Evolutionary conservation across 352 stramenopile genomes (phyloP), one percentile per base, ranked within the genome.

Genomic region (Phytophthora fragariae): DNA sequence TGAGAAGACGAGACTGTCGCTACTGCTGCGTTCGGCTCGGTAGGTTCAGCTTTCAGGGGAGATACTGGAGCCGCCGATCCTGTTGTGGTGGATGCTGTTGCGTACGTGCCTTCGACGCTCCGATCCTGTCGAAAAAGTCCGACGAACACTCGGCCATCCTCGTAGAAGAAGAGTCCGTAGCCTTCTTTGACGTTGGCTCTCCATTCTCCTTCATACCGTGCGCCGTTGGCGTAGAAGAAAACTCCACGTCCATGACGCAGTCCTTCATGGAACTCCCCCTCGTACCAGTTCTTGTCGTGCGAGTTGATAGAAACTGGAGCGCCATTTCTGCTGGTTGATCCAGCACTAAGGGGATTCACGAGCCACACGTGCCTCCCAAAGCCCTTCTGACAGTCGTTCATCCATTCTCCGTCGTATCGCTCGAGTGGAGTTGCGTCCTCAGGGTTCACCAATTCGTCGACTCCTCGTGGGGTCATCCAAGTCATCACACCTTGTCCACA

Each of bases 181-280:
- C 85, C 87, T 21, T 94, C 72, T 76, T 97, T 98, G 50, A 85
- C 73, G 56, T 97, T 96, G 24, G 84, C 62, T 41, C 81, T 58
- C 92, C 92, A 98, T 56, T 89, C 75, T n/a, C 92, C 92, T 73
- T 89, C 82, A 69, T 97, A 97, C 1, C 84, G 73, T 5, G 90
- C 87, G 3, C 92, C 92, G 53, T 97, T 96, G 9, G 89, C 84
- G 57, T 98, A 98, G 72, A 89, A 92, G 57, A 98, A 97, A 0
- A 81, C 79, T 0, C 92, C 92, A 27, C 75, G 56, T 6, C 89
- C 91, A 60, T 94, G 75, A 24, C 89, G 88, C 6, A 91, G 61
- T 0, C 92, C 92, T 54, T 82, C 35, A 7, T 60, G 59, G 60
- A 93, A 97, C 50, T 91, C 76, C n/a, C 92, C 92, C 70, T 93